phyloP scores from a whole-genome alignment of 225 moss, liverwort and hornwort species.

The Asterella californica region DNA sequence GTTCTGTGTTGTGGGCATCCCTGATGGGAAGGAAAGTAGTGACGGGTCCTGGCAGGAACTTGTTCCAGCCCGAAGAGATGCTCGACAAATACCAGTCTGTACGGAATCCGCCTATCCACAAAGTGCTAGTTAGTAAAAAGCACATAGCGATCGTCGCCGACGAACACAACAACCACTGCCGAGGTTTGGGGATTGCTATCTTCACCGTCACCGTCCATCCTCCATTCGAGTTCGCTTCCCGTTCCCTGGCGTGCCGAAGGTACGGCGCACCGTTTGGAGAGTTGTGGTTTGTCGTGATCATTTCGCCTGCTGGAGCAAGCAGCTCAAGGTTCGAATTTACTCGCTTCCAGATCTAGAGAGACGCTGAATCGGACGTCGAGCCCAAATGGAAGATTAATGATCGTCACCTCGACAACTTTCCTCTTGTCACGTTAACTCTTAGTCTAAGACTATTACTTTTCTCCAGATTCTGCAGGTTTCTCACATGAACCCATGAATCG shows the following conservation, averaged over 20 bases:
- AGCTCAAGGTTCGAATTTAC: too few species aligned
- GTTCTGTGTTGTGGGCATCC: conserved; percentile 1
- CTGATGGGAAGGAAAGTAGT: not conserved
- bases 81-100: not conserved
- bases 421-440: not conserved
- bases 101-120: not conserved
- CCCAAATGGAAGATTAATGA: not conserved
- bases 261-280: not conserved
- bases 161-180: conserved; percentile 1
- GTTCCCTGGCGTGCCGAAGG: conserved; percentile 9
- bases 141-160: not conserved
- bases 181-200: conserved; percentile 11
- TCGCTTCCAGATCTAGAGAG: not conserved
- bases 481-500: not conserved
- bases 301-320: not conserved
- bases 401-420: not conserved
- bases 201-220: conserved; percentile 15
- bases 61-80: not conserved
- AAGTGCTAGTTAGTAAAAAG: not conserved
- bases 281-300: not conserved
- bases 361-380: not conserved
- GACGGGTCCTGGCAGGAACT: not conserved
- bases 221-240: not conserved
- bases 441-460: not conserved
- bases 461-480: not conserved